phyloP scores from a whole-genome alignment of 441 rosid species.

The Adansonia rubrostipa region DNA sequence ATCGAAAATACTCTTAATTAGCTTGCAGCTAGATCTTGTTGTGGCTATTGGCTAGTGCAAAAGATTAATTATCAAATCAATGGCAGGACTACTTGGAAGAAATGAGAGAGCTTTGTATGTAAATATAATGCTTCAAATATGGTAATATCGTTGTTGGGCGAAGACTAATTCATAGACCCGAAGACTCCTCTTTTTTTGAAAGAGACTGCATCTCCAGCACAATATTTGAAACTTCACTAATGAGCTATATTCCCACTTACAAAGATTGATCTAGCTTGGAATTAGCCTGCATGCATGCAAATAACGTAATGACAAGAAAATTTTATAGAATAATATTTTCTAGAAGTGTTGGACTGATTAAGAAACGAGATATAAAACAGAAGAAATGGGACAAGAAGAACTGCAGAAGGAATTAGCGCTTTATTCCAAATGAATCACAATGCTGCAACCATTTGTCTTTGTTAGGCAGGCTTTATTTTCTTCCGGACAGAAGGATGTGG shows the following conservation, averaged over 20 bases:
- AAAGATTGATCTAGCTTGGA: too few relatives aligned
- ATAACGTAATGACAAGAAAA: not conserved
- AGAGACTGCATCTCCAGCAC: constrained; percentile 8
- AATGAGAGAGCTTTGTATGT: not conserved
- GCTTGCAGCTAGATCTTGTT: not conserved
- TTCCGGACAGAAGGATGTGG: too few relatives aligned
- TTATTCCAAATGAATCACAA: too few relatives aligned
- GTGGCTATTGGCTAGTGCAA: constrained; percentile 20
- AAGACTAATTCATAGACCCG: constrained; percentile 18
- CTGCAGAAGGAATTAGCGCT: not conserved
- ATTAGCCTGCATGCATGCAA: not conserved
- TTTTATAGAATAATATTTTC: not conserved
- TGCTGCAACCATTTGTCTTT: too few relatives aligned
- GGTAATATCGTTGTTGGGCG: not conserved
- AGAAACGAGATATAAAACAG: not conserved
- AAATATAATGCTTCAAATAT: constrained; percentile 15
- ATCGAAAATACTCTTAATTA: constrained; percentile 28
- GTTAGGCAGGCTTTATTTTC: too few relatives aligned
- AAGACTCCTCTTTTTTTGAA: constrained; percentile 23
- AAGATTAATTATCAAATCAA: not conserved
- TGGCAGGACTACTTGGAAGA: not conserved
- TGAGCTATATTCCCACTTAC: not conserved
- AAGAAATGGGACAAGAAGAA: constrained; percentile 27
- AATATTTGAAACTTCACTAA: constrained; percentile 24
- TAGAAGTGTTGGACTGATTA: not conserved